Base-by-base conservation (phyloP, 768 basidiomycete genomes). In the Dioszegia aurantiaca region DNA sequence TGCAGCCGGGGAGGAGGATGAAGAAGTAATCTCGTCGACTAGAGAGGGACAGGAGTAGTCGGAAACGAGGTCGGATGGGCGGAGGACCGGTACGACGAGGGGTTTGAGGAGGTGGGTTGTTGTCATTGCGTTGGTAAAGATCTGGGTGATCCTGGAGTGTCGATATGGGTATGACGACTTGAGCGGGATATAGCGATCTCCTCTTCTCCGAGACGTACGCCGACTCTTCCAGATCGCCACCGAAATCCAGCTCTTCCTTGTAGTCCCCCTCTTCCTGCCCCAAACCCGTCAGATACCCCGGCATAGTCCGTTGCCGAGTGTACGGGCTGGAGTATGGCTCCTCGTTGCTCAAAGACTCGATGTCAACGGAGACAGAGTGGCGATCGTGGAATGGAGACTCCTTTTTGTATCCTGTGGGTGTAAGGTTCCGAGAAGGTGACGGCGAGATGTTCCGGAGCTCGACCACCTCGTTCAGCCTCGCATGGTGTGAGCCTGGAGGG, bases 31-130 rank as follows among this genome's bases (percentile, higher is more conserved):
- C 85, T 48, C 82, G 80, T 11, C 80, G 78, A 0, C 85, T 79
- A 62, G 86, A 79, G 67, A 86, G 82, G 10, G 84, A 83, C 70
- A 88, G 90, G 54, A 90, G 82, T 5, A 86, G 80, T 41, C 80
- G 78, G 62, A 87, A 79, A 0, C 84, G 82, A 0, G 87, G 85
- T 55, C 36, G 21, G 23, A 73, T 56, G 19, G 61, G 62, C 1
- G 54, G 46, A 42, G 56, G 28, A 39, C 40, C 24, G 27, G 58
- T 28, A 33, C 39, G 31, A 3, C 43, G 19, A 11, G 49, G 31
- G 8, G 19, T 33, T 19, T 56, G 49, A 8, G 26, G 27, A 10
- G 9, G 17, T 1, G 43, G 44, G 17, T 44, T 33, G 16, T 39
- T 17, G 24, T 46, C 27, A 6, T 45, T n/a, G 40, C 16, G 5